phyloP scores from a whole-genome alignment of 495 filamentous ascomycete genomes.

The Penicillium herquei region DNA sequence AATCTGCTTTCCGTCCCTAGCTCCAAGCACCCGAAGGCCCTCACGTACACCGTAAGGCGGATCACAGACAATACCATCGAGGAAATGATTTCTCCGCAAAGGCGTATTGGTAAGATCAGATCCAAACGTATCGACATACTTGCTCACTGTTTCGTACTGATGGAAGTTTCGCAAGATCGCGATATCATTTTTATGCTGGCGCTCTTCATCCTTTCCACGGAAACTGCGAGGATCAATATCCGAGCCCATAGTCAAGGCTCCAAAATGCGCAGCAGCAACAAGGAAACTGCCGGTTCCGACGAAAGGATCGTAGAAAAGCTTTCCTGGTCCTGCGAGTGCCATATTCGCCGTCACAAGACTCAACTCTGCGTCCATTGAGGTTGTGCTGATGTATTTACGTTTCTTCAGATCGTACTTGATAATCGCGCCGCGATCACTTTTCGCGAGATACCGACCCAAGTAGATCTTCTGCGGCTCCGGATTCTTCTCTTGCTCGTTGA shows the following conservation, averaged over 20 bases:
- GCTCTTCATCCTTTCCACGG: constrained; percentile 61
- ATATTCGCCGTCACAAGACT: constrained; percentile 91
- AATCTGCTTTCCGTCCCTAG: constrained; percentile 60
- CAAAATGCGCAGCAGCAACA: constrained; percentile 85
- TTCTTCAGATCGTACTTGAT: constrained; percentile 87
- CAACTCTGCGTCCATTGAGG: constrained; percentile 94
- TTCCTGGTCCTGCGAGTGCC: constrained; percentile 75
- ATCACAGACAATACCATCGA: constrained; percentile 95
- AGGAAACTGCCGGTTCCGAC: constrained; percentile 91
- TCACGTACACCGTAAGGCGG: constrained; percentile 97
- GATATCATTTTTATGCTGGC: constrained; percentile 29
- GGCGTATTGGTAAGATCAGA: constrained; percentile 90
- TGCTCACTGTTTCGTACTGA: constrained; percentile 69
- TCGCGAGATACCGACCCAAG: constrained; percentile 66
- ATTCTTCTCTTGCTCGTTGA: constrained; percentile 20
- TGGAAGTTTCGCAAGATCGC: constrained; percentile 72
- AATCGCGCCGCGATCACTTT: constrained; percentile 62
- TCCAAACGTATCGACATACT: constrained; percentile 73
- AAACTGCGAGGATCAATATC: constrained; percentile 93
- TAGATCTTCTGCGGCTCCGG: constrained; percentile 60
- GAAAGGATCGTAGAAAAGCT: constrained; percentile 89
- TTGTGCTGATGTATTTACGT: constrained; percentile 87
- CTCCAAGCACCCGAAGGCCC: constrained; percentile 82
- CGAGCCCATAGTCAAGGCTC: constrained; percentile 73
- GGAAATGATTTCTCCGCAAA: constrained; percentile 53